These are phyloP conservation scores for Botryotinia convoluta DNA, from an alignment of 2,329 filamentous ascomycete genomes.

Conservation along the genomic window DNA sequence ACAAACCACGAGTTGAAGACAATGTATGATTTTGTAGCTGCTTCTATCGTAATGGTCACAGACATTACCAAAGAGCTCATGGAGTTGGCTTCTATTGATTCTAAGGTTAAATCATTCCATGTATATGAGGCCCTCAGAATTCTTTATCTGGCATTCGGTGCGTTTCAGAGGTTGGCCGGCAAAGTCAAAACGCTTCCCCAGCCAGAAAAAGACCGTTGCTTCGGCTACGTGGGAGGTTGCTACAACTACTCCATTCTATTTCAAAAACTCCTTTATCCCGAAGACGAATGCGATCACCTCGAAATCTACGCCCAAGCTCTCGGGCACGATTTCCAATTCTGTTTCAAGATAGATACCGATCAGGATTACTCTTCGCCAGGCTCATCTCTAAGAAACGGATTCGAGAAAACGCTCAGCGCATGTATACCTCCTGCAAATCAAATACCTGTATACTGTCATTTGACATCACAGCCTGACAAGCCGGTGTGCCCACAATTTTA, in stretches of 20 bases:
- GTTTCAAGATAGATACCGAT: not conserved
- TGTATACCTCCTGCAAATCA: not conserved
- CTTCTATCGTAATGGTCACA: not conserved
- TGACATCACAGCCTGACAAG: not conserved
- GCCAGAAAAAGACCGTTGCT: not conserved
- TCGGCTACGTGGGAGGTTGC: not conserved
- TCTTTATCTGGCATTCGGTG: not conserved
- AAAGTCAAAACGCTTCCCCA: not conserved
- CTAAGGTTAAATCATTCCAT: not conserved
- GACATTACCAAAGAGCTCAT: not conserved
- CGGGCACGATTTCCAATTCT: not conserved
- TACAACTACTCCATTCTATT: not conserved
- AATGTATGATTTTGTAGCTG: not conserved
- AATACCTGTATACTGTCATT: not conserved
- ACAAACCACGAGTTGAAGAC: not conserved
- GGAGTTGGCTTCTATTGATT: not conserved
- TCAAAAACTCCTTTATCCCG: not conserved
- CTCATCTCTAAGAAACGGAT: not conserved
- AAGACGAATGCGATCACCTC: constrained; percentile 3
- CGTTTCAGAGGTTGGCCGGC: not conserved
- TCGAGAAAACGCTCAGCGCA: not conserved
- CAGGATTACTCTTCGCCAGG: not conserved
- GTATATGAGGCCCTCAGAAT: not conserved
- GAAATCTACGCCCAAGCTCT: not conserved
- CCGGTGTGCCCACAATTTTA: not conserved